Evolutionary conservation across 768 basidiomycete genomes (phyloP).

Genomic region (Paxillus involutus): DNA sequence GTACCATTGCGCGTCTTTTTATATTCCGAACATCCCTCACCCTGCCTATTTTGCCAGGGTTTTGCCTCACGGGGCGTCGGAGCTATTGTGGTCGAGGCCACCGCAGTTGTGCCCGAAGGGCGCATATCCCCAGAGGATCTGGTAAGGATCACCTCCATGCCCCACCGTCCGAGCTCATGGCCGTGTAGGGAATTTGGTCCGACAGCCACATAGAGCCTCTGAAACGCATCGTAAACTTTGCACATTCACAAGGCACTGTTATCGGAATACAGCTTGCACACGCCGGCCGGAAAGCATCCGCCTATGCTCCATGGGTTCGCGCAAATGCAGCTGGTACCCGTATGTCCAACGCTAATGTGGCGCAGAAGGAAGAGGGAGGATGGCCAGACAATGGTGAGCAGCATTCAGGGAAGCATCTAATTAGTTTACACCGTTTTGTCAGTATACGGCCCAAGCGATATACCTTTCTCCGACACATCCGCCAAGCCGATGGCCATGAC

Average conservation of each 20-base stretch:
- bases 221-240: conserved; percentile 71
- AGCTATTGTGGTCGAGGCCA: conserved; percentile 72
- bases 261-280: conserved; percentile 83
- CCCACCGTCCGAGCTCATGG: neutral
- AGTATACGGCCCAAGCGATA: conserved; percentile 64
- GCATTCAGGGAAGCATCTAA: neutral
- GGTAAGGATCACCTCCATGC: conserved; percentile 34
- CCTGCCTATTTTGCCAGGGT: conserved; percentile 33
- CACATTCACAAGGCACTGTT: conserved; percentile 63
- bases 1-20: conserved; percentile 3
- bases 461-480: conserved; percentile 53
- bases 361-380: conserved; percentile 53
- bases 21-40: neutral
- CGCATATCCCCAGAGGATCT: conserved; percentile 76
- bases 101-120: conserved; percentile 70
- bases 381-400: conserved; percentile 65
- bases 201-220: conserved; percentile 74
- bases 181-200: conserved; percentile 61
- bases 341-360: conserved; percentile 32
- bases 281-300: conserved; percentile 70
- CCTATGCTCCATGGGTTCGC: conserved; percentile 66
- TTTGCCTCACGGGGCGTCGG: conserved; percentile 73
- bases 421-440: neutral
- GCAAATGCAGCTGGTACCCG: conserved; percentile 34
- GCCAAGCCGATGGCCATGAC: conserved; percentile 62